A percentile compares a stretch with the other conserved stretches of the same genome.
Evolutionary conservation across 352 stramenopile genomes (phyloP).

Genomic region (Thalassiosira hispida): DNA sequence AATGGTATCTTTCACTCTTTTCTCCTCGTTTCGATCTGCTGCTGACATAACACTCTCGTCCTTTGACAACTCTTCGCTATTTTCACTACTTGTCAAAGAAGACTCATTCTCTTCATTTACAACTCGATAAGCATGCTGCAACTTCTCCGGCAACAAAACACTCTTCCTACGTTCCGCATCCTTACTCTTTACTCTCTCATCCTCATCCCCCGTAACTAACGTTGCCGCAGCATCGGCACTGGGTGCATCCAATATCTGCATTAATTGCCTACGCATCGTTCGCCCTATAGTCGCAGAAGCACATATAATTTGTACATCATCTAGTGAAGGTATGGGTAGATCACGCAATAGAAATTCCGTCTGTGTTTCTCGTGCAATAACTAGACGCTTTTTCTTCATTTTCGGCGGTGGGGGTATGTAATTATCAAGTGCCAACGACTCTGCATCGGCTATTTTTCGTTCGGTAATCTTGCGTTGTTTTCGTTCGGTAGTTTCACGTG

Average conservation of each 20-base stretch:
- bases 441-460: constrained; percentile 4
- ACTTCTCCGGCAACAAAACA: constrained; percentile 61
- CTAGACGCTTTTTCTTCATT: constrained; percentile 36
- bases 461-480: constrained; percentile 41
- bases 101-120: constrained; percentile 11
- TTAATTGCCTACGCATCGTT: constrained; percentile 70
- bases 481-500: constrained; percentile 29
- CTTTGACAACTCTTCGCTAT: constrained; percentile 12
- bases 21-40: constrained; percentile 50
- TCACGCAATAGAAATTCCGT: constrained; percentile 50
- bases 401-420: neutral
- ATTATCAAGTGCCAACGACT: neutral
- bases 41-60: constrained; percentile 8
- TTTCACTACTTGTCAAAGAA: no score
- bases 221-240: constrained; percentile 67
- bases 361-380: constrained; percentile 49
- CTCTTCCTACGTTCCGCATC: constrained; percentile 51
- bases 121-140: constrained; percentile 62
- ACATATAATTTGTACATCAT: constrained; percentile 66
- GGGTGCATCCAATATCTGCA: constrained; percentile 61
- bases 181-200: constrained; percentile 69
- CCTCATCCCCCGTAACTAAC: constrained; percentile 65
- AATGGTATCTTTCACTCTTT: constrained; percentile 38
- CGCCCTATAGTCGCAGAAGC: constrained; percentile 70
- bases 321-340: constrained; percentile 42